Evolutionary conservation across 2,329 filamentous ascomycete genomes (phyloP).

Genomic region (Sporothrix globosa): DNA sequence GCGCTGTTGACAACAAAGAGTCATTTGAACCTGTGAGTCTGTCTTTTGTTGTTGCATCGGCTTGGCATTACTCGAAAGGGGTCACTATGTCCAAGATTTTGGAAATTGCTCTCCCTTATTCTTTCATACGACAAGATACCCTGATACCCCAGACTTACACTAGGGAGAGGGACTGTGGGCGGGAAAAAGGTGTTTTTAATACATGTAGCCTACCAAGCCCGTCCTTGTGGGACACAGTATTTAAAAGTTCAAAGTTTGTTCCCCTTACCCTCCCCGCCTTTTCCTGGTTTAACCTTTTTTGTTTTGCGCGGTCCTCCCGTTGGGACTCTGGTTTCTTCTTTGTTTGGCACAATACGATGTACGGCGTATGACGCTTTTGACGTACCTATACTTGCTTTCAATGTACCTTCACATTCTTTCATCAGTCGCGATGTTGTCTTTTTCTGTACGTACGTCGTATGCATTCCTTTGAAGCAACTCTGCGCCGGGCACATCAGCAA

Average conservation of each 20-base stretch:
- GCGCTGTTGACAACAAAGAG: too few relatives aligned
- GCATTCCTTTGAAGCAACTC: too few relatives aligned
- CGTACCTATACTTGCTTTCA: too few relatives aligned
- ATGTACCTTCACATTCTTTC: too few relatives aligned
- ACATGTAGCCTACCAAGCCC: background rate
- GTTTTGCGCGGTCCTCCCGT: background rate
- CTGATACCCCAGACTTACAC: background rate
- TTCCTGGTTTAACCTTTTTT: slow-evolving; percentile 5
- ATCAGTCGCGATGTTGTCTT: too few relatives aligned
- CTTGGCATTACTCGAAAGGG: slow-evolving; percentile 16
- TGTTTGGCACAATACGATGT: background rate
- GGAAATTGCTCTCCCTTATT: slow-evolving; percentile 5
- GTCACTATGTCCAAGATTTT: background rate
- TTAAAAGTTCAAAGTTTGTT: background rate
- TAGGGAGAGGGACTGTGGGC: background rate
- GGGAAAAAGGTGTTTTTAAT: background rate
- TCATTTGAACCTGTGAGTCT: background rate
- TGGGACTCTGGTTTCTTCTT: background rate
- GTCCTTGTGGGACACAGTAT: background rate
- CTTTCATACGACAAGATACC: background rate
- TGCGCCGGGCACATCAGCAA: too few relatives aligned
- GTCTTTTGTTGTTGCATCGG: background rate
- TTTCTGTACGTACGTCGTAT: too few relatives aligned
- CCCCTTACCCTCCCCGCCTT: slow-evolving; percentile 25
- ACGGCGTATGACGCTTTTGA: background rate